Conservation (phyloP, 257 asterid genomes). For the Voacanga thouarsii region DNA sequence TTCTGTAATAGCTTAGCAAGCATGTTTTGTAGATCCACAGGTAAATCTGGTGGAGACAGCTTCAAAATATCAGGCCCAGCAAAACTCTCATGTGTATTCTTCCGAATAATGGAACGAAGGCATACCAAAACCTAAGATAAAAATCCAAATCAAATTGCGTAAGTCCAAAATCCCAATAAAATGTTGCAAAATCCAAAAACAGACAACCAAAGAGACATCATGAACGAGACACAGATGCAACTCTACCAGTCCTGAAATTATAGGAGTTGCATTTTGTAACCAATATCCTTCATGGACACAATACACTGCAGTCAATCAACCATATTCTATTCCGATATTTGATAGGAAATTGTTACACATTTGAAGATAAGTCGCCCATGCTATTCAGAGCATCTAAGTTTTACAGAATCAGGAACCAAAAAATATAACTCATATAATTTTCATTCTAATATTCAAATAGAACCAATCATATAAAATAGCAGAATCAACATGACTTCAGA, state of each 20-base stretch:
- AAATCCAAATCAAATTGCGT: neutral
- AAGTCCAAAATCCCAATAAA: neutral
- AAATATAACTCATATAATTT: too few species aligned
- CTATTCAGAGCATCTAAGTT: too few species aligned
- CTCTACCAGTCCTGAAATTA: too few species aligned
- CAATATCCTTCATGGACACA: neutral
- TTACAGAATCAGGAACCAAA: too few species aligned
- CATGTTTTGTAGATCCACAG: conserved; percentile 35
- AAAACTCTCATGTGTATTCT: conserved; percentile 21
- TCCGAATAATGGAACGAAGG: conserved; percentile 39
- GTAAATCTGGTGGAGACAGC: conserved; percentile 42
- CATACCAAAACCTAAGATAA: conserved; percentile 39
- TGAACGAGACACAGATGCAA: too few species aligned
- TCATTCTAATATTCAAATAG: too few species aligned
- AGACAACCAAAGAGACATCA: neutral
- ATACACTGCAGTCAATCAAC: neutral
- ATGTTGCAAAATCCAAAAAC: neutral
- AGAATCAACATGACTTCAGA: too few species aligned
- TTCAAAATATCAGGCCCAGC: conserved; percentile 30
- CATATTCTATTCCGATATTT: too few species aligned
- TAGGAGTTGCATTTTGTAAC: neutral
- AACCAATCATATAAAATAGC: too few species aligned
- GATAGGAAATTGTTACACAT: too few species aligned
- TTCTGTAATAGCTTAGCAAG: conserved; percentile 35
- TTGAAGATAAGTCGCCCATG: too few species aligned